These are phyloP conservation scores for Articulospora tetracladia DNA, from an alignment of 495 filamentous ascomycete genomes.

Conservation along the genomic window DNA sequence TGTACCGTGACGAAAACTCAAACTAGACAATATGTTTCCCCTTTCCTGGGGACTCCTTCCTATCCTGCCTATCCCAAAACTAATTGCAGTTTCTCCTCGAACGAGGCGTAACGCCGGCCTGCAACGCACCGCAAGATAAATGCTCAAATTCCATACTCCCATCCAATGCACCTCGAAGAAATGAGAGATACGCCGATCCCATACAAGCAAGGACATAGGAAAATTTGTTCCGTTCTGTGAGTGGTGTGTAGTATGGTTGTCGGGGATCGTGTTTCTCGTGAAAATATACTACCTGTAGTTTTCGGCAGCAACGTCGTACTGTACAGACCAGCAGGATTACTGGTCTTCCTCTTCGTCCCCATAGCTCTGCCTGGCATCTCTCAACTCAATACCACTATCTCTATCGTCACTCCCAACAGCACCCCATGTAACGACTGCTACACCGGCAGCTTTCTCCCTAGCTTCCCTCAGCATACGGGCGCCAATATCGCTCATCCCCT, in stretches of 20 bases:
- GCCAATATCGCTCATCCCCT: constrained; percentile 22
- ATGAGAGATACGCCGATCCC: neutral
- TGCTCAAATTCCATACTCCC: constrained; percentile 1
- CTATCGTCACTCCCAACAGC: constrained; percentile 35
- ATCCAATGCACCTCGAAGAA: neutral
- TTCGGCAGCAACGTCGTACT: neutral
- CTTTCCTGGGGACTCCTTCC: neutral
- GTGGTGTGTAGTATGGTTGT: constrained; percentile 11
- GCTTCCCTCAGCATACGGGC: constrained; percentile 18
- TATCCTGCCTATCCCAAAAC: neutral
- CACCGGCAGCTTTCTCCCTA: constrained; percentile 18
- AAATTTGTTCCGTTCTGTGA: constrained; percentile 7
- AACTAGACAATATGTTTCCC: neutral
- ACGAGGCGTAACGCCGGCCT: neutral
- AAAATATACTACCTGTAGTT: neutral
- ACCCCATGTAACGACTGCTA: constrained; percentile 22
- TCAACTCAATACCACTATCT: constrained; percentile 48
- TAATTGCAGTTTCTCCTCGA: neutral
- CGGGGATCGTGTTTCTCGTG: neutral
- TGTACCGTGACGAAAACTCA: neutral
- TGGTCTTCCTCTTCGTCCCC: neutral
- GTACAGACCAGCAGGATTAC: neutral
- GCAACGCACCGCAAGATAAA: neutral
- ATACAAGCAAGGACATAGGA: constrained; percentile 3
- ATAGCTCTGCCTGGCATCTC: constrained; percentile 6